A percentile compares a stretch with the other conserved stretches of the same genome.
Evolutionary conservation across 495 filamentous ascomycete genomes (phyloP).

Genomic region (Penicillium cataractarum): DNA sequence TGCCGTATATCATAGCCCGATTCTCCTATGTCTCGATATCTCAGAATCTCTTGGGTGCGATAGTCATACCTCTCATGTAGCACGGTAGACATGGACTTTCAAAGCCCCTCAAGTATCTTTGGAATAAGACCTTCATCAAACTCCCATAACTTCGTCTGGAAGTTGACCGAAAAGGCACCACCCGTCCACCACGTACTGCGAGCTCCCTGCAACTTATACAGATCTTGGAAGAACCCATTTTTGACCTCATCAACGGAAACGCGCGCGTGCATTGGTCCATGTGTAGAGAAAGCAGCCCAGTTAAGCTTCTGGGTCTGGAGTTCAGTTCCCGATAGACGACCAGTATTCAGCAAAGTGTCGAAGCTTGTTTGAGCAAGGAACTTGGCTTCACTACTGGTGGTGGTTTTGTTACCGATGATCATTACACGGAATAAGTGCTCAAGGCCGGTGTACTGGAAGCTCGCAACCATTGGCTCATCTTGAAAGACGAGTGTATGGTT

Average conservation of each 20-base stretch:
- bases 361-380: slow-evolving; percentile 29
- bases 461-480: slow-evolving; percentile 39
- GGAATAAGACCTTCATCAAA: slow-evolving; percentile 32
- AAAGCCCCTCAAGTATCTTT: slow-evolving; percentile 7
- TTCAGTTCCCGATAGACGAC: slow-evolving; percentile 22
- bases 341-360: slow-evolving; percentile 32
- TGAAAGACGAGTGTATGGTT: slow-evolving; percentile 34
- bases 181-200: slow-evolving; percentile 48
- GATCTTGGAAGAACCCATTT: slow-evolving; percentile 37
- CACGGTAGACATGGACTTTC: not conserved
- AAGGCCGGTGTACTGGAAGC: slow-evolving; percentile 33
- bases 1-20: too few species aligned
- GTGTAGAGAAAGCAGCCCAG: slow-evolving; percentile 40
- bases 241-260: slow-evolving; percentile 34
- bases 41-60: too few species aligned
- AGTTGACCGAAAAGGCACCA: slow-evolving; percentile 42
- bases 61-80: too few species aligned
- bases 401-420: slow-evolving; percentile 39
- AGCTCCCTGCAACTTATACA: slow-evolving; percentile 44
- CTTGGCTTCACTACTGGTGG: slow-evolving; percentile 34
- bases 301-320: slow-evolving; percentile 24
- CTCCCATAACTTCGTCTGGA: slow-evolving; percentile 43
- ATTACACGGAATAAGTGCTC: slow-evolving; percentile 42
- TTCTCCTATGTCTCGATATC: too few species aligned
- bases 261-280: slow-evolving; percentile 42